Percentiles rank a stretch among this genome's conserved stretches.
phyloP scores from a whole-genome alignment of 2,329 filamentous ascomycete species.

The Monilinia fructicola region DNA sequence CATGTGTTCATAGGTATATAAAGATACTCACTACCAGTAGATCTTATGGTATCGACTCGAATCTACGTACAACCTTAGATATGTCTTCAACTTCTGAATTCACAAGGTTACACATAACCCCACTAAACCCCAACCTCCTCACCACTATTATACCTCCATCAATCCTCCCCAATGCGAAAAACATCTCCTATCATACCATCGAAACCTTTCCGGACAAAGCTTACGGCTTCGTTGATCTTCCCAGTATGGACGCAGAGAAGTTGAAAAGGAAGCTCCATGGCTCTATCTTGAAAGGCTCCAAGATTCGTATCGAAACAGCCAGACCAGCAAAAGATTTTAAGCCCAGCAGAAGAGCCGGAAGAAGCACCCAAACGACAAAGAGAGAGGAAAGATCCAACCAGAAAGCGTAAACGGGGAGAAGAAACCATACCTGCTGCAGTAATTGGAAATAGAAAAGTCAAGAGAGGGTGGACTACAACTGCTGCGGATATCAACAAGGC shows the following conservation, averaged over 20 bases:
- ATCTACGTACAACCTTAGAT: not conserved
- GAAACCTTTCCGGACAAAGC: constrained; percentile 86
- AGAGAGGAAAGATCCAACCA: constrained; percentile 46
- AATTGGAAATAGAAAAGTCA: constrained; percentile 54
- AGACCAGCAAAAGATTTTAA: constrained; percentile 55
- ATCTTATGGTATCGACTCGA: not conserved
- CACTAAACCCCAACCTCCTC: constrained; percentile 74
- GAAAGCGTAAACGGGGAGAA: constrained; percentile 50
- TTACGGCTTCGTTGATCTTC: constrained; percentile 88
- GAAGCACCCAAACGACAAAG: constrained; percentile 44
- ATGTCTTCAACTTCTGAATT: constrained; percentile 32
- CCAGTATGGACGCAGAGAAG: constrained; percentile 79
- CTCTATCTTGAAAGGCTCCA: constrained; percentile 76
- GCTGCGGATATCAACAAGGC: constrained; percentile 52
- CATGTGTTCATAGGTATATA: not conserved
- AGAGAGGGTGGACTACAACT: constrained; percentile 50
- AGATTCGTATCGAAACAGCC: constrained; percentile 82
- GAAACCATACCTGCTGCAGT: constrained; percentile 65
- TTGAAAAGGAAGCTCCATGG: constrained; percentile 90
- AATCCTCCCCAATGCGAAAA: constrained; percentile 64
- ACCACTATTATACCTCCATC: constrained; percentile 69
- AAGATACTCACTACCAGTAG: not conserved
- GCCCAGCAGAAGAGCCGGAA: constrained; percentile 38
- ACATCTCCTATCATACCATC: constrained; percentile 84
- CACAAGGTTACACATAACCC: constrained; percentile 80